Conservation (phyloP, 257 asterid genomes). For the Penstemon newberryi region DNA sequence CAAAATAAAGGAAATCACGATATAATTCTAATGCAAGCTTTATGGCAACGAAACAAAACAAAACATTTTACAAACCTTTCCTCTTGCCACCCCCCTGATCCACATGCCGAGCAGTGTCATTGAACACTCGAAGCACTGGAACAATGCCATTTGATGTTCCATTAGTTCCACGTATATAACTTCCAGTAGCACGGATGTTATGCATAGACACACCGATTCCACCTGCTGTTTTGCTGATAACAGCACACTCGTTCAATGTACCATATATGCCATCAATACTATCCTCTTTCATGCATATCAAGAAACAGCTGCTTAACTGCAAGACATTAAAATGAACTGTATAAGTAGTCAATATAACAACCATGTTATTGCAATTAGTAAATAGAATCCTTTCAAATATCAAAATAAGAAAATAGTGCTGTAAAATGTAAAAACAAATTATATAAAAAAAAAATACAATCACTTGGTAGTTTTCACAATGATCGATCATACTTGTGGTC, state of each 20-base stretch:
- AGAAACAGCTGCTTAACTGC: conserved; percentile 96
- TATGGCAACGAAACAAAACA: not conserved
- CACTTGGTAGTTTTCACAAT: not conserved
- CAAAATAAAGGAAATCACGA: conserved; percentile 20
- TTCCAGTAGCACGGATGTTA: conserved; percentile 94
- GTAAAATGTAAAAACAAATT: not conserved
- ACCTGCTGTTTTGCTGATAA: conserved; percentile 97
- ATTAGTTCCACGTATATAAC: conserved; percentile 96
- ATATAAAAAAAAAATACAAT: not conserved
- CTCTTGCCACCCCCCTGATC: conserved; percentile 99
- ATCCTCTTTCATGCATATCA: conserved; percentile 95
- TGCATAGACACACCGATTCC: conserved; percentile 94
- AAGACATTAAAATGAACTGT: conserved; percentile 7
- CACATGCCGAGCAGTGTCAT: conserved; percentile 94
- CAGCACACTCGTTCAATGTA: conserved; percentile 96
- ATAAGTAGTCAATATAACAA: not conserved
- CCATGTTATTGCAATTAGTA: not conserved
- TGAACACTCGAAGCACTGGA: conserved; percentile 94
- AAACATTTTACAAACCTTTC: conserved; percentile 53
- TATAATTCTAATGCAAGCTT: not conserved
- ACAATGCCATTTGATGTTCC: conserved; percentile 95
- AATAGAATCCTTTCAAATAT: not conserved
- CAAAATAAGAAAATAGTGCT: not conserved
- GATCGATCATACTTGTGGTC: conserved; percentile 72
- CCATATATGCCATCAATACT: conserved; percentile 97